Evolutionary conservation across 768 basidiomycete genomes (phyloP).

Genomic region (Fomitopsis pulvina): DNA sequence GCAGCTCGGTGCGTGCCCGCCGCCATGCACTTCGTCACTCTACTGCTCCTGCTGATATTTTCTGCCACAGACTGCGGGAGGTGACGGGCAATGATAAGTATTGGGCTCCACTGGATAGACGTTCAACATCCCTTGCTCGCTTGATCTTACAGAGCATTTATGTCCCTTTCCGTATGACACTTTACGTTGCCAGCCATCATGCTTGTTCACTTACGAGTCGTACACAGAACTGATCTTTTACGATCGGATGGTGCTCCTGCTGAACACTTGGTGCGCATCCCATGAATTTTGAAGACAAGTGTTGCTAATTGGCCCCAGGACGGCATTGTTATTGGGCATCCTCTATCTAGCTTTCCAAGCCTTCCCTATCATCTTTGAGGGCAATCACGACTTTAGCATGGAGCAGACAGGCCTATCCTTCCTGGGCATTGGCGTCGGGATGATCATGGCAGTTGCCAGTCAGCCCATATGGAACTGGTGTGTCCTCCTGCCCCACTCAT

Average conservation of each 20-base stretch:
- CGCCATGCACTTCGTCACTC: no score
- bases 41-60: no score
- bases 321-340: constrained; percentile 34
- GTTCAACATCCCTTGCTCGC: constrained; percentile 33
- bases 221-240: constrained; percentile 48
- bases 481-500: background rate
- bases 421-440: constrained; percentile 44
- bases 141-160: constrained; percentile 56
- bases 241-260: constrained; percentile 69
- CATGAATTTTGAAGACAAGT: background rate
- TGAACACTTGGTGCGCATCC: constrained; percentile 63
- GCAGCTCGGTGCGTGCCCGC: constrained; percentile 45
- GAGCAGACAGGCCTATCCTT: constrained; percentile 44
- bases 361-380: constrained; percentile 43
- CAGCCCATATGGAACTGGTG: constrained; percentile 42
- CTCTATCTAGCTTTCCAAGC: constrained; percentile 52
- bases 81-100: constrained; percentile 45
- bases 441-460: constrained; percentile 30
- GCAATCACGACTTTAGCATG: constrained; percentile 43
- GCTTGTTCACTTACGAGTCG: background rate
- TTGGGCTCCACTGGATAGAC: constrained; percentile 54
- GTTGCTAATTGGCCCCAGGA: constrained; percentile 21
- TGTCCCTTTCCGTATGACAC: constrained; percentile 61
- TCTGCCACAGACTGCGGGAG: constrained; percentile 42
- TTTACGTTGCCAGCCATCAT: background rate